Evolutionary conservation across 2,329 filamentous ascomycete genomes (phyloP).

Genomic region (Trichoderma atroviride): DNA sequence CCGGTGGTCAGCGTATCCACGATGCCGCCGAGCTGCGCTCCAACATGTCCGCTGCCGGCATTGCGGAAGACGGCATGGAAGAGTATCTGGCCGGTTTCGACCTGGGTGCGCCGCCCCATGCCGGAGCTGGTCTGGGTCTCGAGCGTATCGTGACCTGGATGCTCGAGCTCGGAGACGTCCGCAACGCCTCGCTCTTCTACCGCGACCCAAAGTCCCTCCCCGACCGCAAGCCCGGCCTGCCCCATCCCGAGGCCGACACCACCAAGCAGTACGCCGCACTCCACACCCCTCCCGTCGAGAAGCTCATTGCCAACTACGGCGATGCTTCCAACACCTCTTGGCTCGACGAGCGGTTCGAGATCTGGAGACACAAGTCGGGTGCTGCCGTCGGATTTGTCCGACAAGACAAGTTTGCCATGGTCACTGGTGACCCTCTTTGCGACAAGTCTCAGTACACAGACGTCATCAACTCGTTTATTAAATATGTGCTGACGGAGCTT

Average conservation of each 20-base stretch:
- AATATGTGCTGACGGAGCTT: conserved; percentile 70
- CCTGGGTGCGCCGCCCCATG: conserved; percentile 85
- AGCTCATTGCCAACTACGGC: conserved; percentile 92
- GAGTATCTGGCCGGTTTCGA: conserved; percentile 90
- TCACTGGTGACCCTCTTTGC: conserved; percentile 85
- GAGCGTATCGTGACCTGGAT: conserved; percentile 87
- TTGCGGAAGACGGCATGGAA: conserved; percentile 81
- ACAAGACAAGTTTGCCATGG: conserved; percentile 75
- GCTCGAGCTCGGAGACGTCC: conserved; percentile 84
- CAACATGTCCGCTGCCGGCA: conserved; percentile 74
- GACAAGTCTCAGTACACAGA: conserved; percentile 74
- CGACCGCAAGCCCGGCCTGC: conserved; percentile 64
- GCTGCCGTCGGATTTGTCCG: conserved; percentile 84
- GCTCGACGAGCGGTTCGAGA: conserved; percentile 84
- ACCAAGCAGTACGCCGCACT: conserved; percentile 50
- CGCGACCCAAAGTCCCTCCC: conserved; percentile 88
- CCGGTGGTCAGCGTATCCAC: conserved; percentile 91
- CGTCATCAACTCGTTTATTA: conserved; percentile 73
- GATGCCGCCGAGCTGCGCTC: conserved; percentile 72
- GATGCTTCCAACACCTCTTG: conserved; percentile 93
- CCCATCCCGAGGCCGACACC: conserved; percentile 86
- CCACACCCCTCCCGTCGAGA: conserved; percentile 73
- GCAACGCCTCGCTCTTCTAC: conserved; percentile 83
- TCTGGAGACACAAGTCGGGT: conserved; percentile 85
- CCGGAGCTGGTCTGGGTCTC: conserved; percentile 85